Evolutionary conservation across 768 basidiomycete genomes (phyloP).

Genomic region (Podaxis pistillaris): DNA sequence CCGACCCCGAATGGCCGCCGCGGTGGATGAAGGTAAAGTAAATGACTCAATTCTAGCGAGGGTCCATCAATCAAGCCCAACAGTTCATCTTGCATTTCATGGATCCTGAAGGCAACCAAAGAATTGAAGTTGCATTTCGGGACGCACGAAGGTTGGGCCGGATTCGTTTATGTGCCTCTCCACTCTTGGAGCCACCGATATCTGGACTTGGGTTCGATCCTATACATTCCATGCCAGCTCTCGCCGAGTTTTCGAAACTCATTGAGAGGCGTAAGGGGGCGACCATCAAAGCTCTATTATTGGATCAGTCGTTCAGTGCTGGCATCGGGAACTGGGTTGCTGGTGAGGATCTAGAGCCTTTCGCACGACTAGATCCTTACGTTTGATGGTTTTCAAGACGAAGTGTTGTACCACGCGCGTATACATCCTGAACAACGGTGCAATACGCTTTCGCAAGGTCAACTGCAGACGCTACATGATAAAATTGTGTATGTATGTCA

Average conservation of each 20-base stretch:
- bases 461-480: conserved; percentile 50
- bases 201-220: conserved; percentile 78
- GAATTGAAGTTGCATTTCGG: conserved; percentile 61
- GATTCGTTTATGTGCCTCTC: conserved; percentile 59
- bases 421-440: conserved; percentile 73
- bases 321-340: conserved; percentile 86
- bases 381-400: conserved; percentile 38
- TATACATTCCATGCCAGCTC: conserved; percentile 61
- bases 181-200: conserved; percentile 65
- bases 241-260: conserved; percentile 46
- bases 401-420: conserved; percentile 71
- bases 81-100: conserved; percentile 68
- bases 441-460: conserved; percentile 47
- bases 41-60: not conserved
- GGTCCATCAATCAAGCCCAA: not conserved
- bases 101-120: conserved; percentile 31
- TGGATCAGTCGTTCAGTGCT: conserved; percentile 79
- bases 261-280: conserved; percentile 55
- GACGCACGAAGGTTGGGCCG: conserved; percentile 73
- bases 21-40: conserved; percentile 57
- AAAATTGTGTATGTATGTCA: conserved; percentile 55
- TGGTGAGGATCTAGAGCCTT: conserved; percentile 35
- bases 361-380: not conserved
- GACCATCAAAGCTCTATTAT: conserved; percentile 68
- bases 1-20: conserved; percentile 58